A percentile compares a stretch with the other conserved stretches of the same genome.
These are phyloP conservation scores for Tremella fuciformis DNA, from an alignment of 768 basidiomycete genomes.

Conservation along the genomic window DNA sequence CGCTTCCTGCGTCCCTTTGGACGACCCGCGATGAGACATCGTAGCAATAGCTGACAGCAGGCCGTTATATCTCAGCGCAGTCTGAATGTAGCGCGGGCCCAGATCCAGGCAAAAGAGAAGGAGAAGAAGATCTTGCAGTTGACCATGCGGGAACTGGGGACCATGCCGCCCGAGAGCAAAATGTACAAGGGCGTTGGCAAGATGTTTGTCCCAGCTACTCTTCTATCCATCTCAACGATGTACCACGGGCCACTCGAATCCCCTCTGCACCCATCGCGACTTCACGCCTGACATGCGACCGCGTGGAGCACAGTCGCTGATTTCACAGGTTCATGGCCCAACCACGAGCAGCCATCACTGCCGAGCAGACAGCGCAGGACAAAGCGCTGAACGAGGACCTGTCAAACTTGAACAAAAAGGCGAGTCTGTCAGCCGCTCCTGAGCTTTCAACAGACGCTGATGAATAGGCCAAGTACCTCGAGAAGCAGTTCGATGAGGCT, in stretches of 20 bases:
- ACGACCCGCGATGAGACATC: background rate
- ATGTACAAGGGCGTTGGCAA: constrained; percentile 95
- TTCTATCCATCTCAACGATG: background rate
- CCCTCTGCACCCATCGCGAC: no score
- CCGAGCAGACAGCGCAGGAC: constrained; percentile 69
- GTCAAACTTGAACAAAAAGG: constrained; percentile 78
- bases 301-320: no score
- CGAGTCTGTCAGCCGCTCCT: constrained; percentile 43
- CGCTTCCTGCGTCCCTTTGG: background rate
- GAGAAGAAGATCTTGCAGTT: constrained; percentile 86
- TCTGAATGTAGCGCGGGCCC: constrained; percentile 69
- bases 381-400: constrained; percentile 83
- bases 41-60: constrained; percentile 12
- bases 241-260: no score
- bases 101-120: constrained; percentile 74
- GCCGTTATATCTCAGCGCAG: constrained; percentile 80
- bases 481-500: constrained; percentile 89
- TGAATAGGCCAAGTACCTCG: constrained; percentile 75
- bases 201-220: constrained; percentile 62
- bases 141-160: constrained; percentile 76
- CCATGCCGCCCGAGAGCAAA: constrained; percentile 66
- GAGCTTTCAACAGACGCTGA: background rate
- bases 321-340: constrained; percentile 79
- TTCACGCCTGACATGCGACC: background rate
- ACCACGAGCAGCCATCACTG: constrained; percentile 74